Percentiles rank a stretch among this genome's conserved stretches.
These are phyloP conservation scores for Lachnellula hyalina DNA, from an alignment of 2,329 filamentous ascomycete species.

Conservation along the genomic window DNA sequence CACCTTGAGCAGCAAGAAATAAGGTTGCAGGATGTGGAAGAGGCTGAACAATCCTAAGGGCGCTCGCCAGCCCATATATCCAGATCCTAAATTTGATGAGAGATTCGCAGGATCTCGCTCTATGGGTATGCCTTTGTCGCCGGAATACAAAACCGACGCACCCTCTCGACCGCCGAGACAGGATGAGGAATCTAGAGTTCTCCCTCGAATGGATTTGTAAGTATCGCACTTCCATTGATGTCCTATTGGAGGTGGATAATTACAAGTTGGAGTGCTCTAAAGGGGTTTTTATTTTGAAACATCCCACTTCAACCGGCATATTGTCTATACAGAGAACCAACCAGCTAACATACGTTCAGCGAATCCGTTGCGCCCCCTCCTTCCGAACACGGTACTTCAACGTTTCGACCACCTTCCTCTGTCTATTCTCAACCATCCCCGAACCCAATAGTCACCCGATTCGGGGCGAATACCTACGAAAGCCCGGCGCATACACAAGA, in stretches of 20 bases:
- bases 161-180: conserved; percentile 24
- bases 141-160: conserved; percentile 17
- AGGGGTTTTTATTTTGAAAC: not conserved
- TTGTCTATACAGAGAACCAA: conserved; percentile 5
- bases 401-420: conserved; percentile 51
- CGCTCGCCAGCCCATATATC: conserved; percentile 35
- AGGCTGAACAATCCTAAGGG: conserved; percentile 41
- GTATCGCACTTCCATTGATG: conserved; percentile 7
- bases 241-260: not conserved
- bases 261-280: not conserved
- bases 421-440: conserved; percentile 55
- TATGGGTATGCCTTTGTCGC: conserved; percentile 28
- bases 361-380: conserved; percentile 15
- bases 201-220: conserved; percentile 21
- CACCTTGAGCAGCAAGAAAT: conserved; percentile 8
- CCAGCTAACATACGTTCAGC: conserved; percentile 17
- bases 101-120: conserved; percentile 37
- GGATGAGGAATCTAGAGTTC: conserved; percentile 11
- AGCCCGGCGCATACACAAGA: conserved; percentile 25
- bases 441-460: conserved; percentile 17
- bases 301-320: conserved; percentile 8
- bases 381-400: conserved; percentile 23
- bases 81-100: conserved; percentile 41
- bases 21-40: conserved; percentile 46
- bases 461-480: conserved; percentile 28